Conservation (phyloP, 352 stramenopile species). For the Phytophthora ramorum region DNA sequence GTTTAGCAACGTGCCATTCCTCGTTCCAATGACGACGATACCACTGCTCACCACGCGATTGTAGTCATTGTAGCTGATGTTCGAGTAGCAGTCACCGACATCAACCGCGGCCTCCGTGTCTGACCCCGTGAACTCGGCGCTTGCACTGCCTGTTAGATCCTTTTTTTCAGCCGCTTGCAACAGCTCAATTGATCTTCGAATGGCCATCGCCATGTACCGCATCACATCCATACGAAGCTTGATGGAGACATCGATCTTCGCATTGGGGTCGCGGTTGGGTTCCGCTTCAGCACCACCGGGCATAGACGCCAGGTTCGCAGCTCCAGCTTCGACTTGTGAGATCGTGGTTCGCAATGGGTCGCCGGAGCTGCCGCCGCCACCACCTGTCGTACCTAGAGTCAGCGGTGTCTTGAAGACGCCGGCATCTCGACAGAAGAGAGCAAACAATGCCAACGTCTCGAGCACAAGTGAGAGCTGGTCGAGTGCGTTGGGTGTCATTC, state of each 20-base stretch:
- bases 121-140: conserved; percentile 31
- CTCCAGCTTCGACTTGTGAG: conserved; percentile 41
- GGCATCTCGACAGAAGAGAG: conserved; percentile 79
- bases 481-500: conserved; percentile 60
- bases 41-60: conserved; percentile 71
- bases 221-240: conserved; percentile 87
- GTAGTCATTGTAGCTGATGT: conserved; percentile 69
- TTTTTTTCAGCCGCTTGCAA: conserved; percentile 46
- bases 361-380: conserved; percentile 1
- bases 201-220: conserved; percentile 88
- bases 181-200: conserved; percentile 75
- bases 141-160: conserved; percentile 16
- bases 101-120: conserved; percentile 27
- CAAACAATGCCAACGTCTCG: conserved; percentile 71
- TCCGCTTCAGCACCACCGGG: conserved; percentile 9
- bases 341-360: conserved; percentile 26
- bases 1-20: conserved; percentile 60
- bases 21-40: conserved; percentile 72
- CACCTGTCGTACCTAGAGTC: neutral
- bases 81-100: conserved; percentile 30
- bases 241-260: conserved; percentile 78
- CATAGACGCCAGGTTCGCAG: conserved; percentile 31
- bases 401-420: conserved; percentile 53
- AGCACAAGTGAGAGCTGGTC: conserved; percentile 81
- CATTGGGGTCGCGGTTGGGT: conserved; percentile 13